Base-by-base conservation (phyloP, 1,139 yeast genomes). In the Lipomyces yarrowii region DNA sequence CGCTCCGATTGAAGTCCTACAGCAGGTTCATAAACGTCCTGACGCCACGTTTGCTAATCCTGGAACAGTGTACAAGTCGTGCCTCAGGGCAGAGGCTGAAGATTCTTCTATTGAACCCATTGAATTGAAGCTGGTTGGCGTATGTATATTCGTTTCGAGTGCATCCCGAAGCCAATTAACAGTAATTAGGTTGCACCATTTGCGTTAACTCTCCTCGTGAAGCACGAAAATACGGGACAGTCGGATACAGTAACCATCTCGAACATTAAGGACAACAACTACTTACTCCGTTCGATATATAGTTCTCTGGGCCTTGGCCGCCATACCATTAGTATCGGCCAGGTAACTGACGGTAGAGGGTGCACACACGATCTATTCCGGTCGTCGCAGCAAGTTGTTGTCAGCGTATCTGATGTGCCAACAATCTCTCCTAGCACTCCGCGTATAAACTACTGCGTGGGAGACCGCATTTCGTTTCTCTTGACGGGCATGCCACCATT, bases 401-500 rank as follows among this genome's bases (percentile, higher is more conserved):
- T 91, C 54, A 82, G 86, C 0, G 84, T 93, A 5, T 87, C 94
- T 1, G 93, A 90, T 70, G 87, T 88, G 3, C 98, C 98, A 10
- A 84, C 85, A 69, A 86, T 92, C 8, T 77, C 79, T 66, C 77
- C 82, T 30, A 71, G 80, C 8, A 79, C 79, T 11, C 76, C 83
- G 1, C 75, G 77, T 26, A 78, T 79, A 42, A 82, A 84, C 72
- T 89, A 87, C 73, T 94, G 99, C 83, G 97, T 93, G 52, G 99
- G 99, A 3, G 98, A 94, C 69, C 89, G 90, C 70, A 85, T 94
- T 35, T 83, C 89, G 0, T 91, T 91, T 74, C 85, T 88, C 68
- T 77, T 94, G 68, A 84, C 85, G 15, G 99, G 99, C 4, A 82
- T 85, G 2, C 85, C 96, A 0, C 97, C 97, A 33, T 92, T 91